Percentiles rank a stretch among this genome's conserved stretches.
phyloP scores from a whole-genome alignment of 2,329 filamentous ascomycete genomes.

The Penicillium palitans region DNA sequence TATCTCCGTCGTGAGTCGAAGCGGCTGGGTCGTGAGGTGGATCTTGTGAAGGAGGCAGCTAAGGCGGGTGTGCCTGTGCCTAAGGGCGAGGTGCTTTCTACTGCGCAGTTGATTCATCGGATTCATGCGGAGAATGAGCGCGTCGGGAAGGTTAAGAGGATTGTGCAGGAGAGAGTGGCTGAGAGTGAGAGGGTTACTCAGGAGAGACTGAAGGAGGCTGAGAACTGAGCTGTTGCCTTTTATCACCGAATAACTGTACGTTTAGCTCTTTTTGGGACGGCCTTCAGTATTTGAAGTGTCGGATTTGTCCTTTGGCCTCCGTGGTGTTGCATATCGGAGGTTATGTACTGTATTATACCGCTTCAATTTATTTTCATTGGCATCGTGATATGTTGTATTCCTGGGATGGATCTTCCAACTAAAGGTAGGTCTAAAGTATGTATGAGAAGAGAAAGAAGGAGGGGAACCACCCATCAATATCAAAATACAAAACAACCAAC shows the following conservation, averaged over 20 bases:
- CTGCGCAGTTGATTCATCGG: constrained; percentile 30
- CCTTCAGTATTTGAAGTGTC: background rate
- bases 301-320: constrained; percentile 2
- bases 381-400: constrained; percentile 4
- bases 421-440: constrained; percentile 14
- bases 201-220: background rate
- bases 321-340: constrained; percentile 19
- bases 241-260: background rate
- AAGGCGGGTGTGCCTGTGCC: constrained; percentile 24
- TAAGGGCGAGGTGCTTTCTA: constrained; percentile 9
- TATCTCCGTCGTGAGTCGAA: constrained; percentile 33
- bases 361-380: constrained; percentile 16
- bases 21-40: constrained; percentile 21
- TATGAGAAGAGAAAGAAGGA: constrained; percentile 13
- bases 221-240: background rate
- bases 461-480: constrained; percentile 1
- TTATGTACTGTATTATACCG: constrained; percentile 29
- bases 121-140: constrained; percentile 24
- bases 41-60: constrained; percentile 23
- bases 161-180: constrained; percentile 29
- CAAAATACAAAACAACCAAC: constrained; percentile 6
- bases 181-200: background rate
- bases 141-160: constrained; percentile 25
- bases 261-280: constrained; percentile 2
- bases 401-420: background rate